These are phyloP conservation scores for Fomitopsis serialis DNA, from an alignment of 768 basidiomycete genomes.

Conservation along the genomic window DNA sequence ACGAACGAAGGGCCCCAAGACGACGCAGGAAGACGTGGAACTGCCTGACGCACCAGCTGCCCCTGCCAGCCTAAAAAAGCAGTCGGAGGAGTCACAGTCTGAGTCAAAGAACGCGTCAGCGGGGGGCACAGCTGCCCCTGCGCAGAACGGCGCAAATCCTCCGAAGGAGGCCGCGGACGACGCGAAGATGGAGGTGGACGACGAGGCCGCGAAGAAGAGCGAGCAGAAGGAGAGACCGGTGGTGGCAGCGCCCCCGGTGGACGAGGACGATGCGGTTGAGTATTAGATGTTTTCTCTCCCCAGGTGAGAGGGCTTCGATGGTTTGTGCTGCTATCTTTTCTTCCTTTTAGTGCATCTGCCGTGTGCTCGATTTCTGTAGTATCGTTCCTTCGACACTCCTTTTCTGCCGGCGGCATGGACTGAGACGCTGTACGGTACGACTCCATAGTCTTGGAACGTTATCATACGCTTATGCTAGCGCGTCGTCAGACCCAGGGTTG, in stretches of 20 bases:
- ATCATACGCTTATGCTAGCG: too few relatives aligned
- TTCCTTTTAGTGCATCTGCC: background rate
- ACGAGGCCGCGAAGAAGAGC: conserved; percentile 20
- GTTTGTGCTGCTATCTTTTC: background rate
- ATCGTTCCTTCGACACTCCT: background rate
- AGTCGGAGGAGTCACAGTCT: too few relatives aligned
- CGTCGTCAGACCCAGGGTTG: too few relatives aligned
- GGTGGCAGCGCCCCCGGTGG: conserved; percentile 47
- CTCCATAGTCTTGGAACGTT: too few relatives aligned
- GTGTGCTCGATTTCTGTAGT: background rate
- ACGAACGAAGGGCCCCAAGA: conserved; percentile 37
- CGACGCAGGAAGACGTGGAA: conserved; percentile 31
- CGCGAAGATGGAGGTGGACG: conserved; percentile 29
- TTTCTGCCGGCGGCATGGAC: background rate
- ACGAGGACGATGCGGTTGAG: conserved; percentile 80
- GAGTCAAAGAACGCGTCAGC: background rate
- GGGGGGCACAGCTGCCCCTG: background rate
- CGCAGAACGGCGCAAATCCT: background rate
- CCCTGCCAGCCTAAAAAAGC: conserved; percentile 4
- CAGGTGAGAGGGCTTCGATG: background rate
- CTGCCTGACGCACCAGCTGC: conserved; percentile 14
- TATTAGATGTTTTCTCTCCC: conserved; percentile 30
- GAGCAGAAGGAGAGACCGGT: conserved; percentile 33
- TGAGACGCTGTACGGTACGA: background rate
- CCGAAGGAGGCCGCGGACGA: background rate